phyloP scores from a whole-genome alignment of 2,329 filamentous ascomycete species.

The Orbilia quercus region DNA sequence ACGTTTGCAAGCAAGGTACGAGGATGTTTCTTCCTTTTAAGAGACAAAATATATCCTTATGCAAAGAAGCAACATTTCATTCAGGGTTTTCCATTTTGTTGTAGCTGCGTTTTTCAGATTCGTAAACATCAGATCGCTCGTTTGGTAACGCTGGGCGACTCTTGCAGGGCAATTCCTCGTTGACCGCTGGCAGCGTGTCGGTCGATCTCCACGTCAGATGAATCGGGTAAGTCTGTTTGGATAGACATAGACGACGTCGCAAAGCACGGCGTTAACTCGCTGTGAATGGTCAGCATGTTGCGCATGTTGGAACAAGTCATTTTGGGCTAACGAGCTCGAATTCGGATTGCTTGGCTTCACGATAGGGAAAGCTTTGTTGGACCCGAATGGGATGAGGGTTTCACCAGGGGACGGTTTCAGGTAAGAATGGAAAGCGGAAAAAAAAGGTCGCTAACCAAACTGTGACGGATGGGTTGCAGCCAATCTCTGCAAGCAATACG shows the following conservation, averaged over 20 bases:
- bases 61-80: slow-evolving; percentile 15
- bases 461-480: slow-evolving; percentile 41
- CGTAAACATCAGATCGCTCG: slow-evolving; percentile 26
- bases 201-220: slow-evolving; percentile 45
- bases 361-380: slow-evolving; percentile 42
- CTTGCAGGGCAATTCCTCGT: slow-evolving; percentile 28
- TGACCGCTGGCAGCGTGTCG: slow-evolving; percentile 35
- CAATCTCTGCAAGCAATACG: slow-evolving; percentile 55
- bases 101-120: slow-evolving; percentile 13
- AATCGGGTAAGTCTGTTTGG: slow-evolving; percentile 53
- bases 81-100: slow-evolving; percentile 24
- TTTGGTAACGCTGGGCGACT: slow-evolving; percentile 19
- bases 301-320: slow-evolving; percentile 53
- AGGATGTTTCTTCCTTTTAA: slow-evolving; percentile 48
- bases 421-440: slow-evolving; percentile 51
- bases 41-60: slow-evolving; percentile 19
- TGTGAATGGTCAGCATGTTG: slow-evolving; percentile 48
- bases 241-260: slow-evolving; percentile 49
- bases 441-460: slow-evolving; percentile 39
- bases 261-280: slow-evolving; percentile 42
- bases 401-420: slow-evolving; percentile 52
- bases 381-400: slow-evolving; percentile 42
- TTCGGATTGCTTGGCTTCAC: slow-evolving; percentile 41
- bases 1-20: slow-evolving; percentile 49
- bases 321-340: slow-evolving; percentile 38